Evolutionary conservation across 441 rosid genomes (phyloP), one percentile per base, ranked within the genome.

Genomic region (Sinapis alba): DNA sequence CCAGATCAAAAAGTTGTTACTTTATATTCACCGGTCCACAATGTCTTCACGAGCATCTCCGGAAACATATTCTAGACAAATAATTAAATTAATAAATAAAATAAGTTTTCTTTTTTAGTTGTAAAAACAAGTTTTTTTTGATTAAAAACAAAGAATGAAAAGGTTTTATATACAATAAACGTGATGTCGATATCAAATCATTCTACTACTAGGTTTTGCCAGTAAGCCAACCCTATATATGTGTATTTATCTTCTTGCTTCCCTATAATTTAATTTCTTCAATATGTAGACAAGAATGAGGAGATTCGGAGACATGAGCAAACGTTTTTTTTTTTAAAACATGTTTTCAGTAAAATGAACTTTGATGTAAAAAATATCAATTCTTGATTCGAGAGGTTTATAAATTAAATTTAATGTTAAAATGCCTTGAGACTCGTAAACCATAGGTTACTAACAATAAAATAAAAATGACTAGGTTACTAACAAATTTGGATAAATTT

Each of bases 121-220:
- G 16, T 24, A 54, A 57, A 13, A 57, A 57, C 16, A 57, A 24
- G 18, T 6, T 24, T 50, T 24, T n/a, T 50, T 24, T n/a, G 16
- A 57, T 13, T 13, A 2, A 13, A 57, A 57, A 57, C 27, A 21
- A 57, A 57, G 34, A 57, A 51, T 51, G 58, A 24, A 57, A 24
- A 24, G 32, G 32, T 57, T 57, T 24, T 57, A 2, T 24, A 24
- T 24, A 20, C 58, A 53, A 45, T 15, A 45, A 45, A 45, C 26
- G 26, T 57, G 18, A 57, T 24, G 19, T 57, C 34, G 3, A 57
- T 57, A 57, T 57, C 62, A 24, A 13, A 57, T 57, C 19, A 57
- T 57, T 57, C 62, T 57, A 13, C 62, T 24, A 57, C 62, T 57
- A 57, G 62, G 32, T 24, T 57, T 57, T 24, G 34, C 61, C 30